phyloP scores from a whole-genome alignment of 176 grass and related monocot genomes.

The Phoenix roebelenii region DNA sequence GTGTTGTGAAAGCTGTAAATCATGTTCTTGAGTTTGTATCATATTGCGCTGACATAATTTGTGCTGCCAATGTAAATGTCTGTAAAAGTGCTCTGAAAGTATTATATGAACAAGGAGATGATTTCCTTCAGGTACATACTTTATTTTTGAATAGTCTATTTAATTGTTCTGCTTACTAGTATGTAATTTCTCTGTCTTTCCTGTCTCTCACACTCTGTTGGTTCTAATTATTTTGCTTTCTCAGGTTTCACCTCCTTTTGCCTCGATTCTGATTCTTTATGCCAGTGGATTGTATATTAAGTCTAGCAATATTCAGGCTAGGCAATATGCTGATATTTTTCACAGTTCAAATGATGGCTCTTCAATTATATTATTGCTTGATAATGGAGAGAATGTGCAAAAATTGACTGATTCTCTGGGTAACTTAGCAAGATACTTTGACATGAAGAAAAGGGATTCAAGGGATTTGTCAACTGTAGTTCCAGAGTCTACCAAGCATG shows the following conservation, averaged over 20 bases:
- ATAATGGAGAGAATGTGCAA: constrained; percentile 24
- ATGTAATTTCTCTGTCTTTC: too few species aligned
- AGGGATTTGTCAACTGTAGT: background rate
- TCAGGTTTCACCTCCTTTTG: constrained; percentile 39
- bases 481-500: constrained; percentile 12
- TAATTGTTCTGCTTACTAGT: too few species aligned
- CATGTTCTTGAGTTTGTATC: constrained; percentile 46
- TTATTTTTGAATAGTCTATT: constrained; percentile 1
- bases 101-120: constrained; percentile 37
- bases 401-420: constrained; percentile 28
- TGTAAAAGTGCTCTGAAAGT: constrained; percentile 28
- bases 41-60: constrained; percentile 37
- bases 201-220: background rate
- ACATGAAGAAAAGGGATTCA: constrained; percentile 18
- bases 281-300: constrained; percentile 44
- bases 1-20: constrained; percentile 24
- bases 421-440: constrained; percentile 27
- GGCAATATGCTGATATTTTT: constrained; percentile 19
- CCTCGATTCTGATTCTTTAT: constrained; percentile 58
- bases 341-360: constrained; percentile 14
- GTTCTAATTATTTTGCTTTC: constrained; percentile 4
- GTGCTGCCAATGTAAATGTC: constrained; percentile 38
- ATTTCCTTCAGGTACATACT: constrained; percentile 54
- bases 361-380: constrained; percentile 12
- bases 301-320: constrained; percentile 14